A percentile compares a stretch with the other conserved stretches of the same genome.
phyloP scores from a whole-genome alignment of 2,329 filamentous ascomycete genomes.

The Xylaria arbuscula region DNA sequence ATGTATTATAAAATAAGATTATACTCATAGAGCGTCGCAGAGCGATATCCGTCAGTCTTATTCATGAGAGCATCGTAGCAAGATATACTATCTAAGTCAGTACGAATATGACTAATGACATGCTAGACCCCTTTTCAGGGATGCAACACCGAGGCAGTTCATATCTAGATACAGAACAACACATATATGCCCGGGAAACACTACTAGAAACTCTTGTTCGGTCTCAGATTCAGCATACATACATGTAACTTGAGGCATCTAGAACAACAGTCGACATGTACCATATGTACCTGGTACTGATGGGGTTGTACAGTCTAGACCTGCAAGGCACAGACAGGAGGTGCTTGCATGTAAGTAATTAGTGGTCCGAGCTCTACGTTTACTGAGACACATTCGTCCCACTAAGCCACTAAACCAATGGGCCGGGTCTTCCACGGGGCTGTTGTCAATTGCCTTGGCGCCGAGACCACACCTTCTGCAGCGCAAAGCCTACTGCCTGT shows the following conservation, averaged over 20 bases:
- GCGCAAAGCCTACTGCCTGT: neutral
- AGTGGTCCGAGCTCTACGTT: neutral
- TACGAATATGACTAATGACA: neutral
- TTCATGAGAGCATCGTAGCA: neutral
- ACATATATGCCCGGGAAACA: too few species aligned
- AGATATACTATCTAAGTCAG: neutral
- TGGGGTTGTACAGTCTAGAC: neutral
- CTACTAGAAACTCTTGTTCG: too few species aligned
- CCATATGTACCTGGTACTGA: neutral
- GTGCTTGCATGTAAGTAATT: too few species aligned
- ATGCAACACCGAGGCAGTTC: too few species aligned
- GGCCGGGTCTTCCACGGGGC: neutral
- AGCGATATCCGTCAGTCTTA: neutral
- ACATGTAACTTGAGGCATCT: too few species aligned
- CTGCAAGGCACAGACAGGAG: neutral
- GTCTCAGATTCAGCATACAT: too few species aligned
- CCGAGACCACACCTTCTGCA: neutral
- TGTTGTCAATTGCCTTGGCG: neutral
- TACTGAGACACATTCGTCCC: neutral
- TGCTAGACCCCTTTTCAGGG: too few species aligned
- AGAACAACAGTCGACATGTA: too few species aligned
- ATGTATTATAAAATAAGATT: neutral
- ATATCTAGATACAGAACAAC: too few species aligned
- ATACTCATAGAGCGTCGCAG: neutral
- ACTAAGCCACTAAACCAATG: conserved; percentile 1